Evolutionary conservation across 352 stramenopile genomes (phyloP).

Genomic region (Pythium guiyangense): DNA sequence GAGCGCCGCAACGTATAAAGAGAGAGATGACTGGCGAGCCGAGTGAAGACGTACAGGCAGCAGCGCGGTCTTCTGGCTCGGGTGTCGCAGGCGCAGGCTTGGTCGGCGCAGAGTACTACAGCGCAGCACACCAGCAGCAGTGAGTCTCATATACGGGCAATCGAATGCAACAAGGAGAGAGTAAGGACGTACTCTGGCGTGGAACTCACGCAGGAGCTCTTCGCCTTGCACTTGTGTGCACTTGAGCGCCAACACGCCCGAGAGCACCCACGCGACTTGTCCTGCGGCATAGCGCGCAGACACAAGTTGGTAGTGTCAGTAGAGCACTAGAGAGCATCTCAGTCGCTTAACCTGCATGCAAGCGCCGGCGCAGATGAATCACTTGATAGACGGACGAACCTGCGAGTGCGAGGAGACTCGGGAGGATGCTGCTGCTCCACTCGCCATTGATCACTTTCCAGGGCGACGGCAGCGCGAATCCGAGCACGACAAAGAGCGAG

Average conservation of each 20-base stretch:
- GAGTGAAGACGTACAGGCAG: conserved; percentile 25
- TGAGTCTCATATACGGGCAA: not conserved
- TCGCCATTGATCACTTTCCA: conserved; percentile 75
- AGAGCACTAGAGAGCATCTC: not conserved
- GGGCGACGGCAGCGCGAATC: conserved; percentile 50
- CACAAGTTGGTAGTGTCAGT: not conserved
- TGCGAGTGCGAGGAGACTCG: conserved; percentile 49
- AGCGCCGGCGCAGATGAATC: not conserved
- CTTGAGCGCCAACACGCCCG: conserved; percentile 46
- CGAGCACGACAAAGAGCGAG: conserved; percentile 34
- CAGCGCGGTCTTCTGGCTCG: conserved; percentile 22
- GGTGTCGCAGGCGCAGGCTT: conserved; percentile 9
- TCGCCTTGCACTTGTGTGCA: conserved; percentile 62
- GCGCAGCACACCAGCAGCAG: not conserved
- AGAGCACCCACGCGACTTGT: conserved; percentile 48
- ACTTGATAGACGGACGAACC: conserved; percentile 16
- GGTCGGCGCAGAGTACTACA: conserved; percentile 27
- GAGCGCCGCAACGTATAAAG: not conserved
- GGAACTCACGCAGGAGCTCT: conserved; percentile 59
- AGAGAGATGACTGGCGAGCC: not conserved
- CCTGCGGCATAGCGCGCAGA: conserved; percentile 15
- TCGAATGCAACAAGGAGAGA: not conserved
- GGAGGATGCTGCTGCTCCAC: conserved; percentile 48
- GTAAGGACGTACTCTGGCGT: conserved; percentile 30
- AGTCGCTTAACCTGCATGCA: not conserved